Conservation (phyloP, 257 asterid genomes). For the Solanum ossicruentum region DNA sequence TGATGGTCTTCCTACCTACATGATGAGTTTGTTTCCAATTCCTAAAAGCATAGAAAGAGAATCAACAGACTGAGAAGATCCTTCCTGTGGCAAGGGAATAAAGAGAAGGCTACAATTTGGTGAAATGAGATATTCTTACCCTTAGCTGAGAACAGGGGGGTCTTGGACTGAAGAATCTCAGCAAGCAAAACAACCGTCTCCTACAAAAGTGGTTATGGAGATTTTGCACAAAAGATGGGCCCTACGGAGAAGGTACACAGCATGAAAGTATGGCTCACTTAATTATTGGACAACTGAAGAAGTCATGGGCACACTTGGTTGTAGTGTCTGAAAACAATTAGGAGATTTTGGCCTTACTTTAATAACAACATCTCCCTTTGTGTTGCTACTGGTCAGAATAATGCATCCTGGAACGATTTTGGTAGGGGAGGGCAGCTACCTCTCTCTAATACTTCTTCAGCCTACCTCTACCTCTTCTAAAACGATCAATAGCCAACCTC, state of each 20-base stretch:
- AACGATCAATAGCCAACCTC: not conserved
- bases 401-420: not conserved
- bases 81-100: not conserved
- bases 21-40: not conserved
- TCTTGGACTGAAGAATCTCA: not conserved
- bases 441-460: not conserved
- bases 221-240: not conserved
- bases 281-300: not conserved
- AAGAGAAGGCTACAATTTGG: not conserved
- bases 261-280: not conserved
- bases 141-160: not conserved
- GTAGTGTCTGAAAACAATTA: not conserved
- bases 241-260: not conserved
- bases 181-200: not conserved
- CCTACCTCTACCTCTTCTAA: not conserved
- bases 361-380: not conserved
- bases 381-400: not conserved
- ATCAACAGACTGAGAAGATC: not conserved
- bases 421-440: not conserved
- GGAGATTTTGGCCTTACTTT: not conserved
- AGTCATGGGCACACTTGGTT: not conserved
- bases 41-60: not conserved
- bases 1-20: not conserved
- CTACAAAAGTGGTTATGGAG: not conserved
- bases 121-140: not conserved